A percentile compares a stretch with the other conserved stretches of the same genome.
Conservation (phyloP, 179 eudicot species). For the Camellia oleifera region DNA sequence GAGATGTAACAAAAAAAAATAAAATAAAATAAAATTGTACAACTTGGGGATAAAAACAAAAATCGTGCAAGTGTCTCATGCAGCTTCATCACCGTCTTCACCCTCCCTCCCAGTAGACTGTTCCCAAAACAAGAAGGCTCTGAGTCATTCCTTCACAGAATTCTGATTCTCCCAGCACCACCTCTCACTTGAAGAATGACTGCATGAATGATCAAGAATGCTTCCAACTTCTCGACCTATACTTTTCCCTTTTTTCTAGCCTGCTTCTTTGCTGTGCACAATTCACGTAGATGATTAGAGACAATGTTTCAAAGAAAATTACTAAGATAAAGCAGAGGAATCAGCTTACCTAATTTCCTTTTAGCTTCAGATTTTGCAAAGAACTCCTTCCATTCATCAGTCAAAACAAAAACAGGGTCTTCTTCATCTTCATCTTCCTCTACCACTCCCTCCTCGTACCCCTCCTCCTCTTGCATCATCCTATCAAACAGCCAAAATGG, state of each 20-base stretch:
- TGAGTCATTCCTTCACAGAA: not conserved
- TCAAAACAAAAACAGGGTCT: slow-evolving; percentile 64
- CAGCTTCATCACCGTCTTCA: not conserved
- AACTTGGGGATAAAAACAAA: too few relatives aligned
- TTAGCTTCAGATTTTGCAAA: slow-evolving; percentile 82
- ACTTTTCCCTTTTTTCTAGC: slow-evolving; percentile 31
- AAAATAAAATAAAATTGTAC: too few relatives aligned
- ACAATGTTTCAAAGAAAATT: not conserved
- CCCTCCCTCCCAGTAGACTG: not conserved
- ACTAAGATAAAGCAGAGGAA: not conserved
- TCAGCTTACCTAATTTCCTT: slow-evolving; percentile 44
- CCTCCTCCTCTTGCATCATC: slow-evolving; percentile 21
- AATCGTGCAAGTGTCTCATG: not conserved
- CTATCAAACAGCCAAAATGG: slow-evolving; percentile 16
- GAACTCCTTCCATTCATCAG: slow-evolving; percentile 86
- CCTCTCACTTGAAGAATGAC: slow-evolving; percentile 3
- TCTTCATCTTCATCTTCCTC: slow-evolving; percentile 47
- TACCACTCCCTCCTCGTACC: slow-evolving; percentile 21
- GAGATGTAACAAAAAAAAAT: too few relatives aligned
- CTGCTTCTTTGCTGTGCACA: slow-evolving; percentile 36
- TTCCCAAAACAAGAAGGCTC: not conserved
- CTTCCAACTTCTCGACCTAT: not conserved
- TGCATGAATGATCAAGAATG: not conserved
- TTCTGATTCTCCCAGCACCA: not conserved
- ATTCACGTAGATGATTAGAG: not conserved